phyloP scores from a whole-genome alignment of 371 early-diverging fungal genomes.

The Apophysomyces elegans region DNA sequence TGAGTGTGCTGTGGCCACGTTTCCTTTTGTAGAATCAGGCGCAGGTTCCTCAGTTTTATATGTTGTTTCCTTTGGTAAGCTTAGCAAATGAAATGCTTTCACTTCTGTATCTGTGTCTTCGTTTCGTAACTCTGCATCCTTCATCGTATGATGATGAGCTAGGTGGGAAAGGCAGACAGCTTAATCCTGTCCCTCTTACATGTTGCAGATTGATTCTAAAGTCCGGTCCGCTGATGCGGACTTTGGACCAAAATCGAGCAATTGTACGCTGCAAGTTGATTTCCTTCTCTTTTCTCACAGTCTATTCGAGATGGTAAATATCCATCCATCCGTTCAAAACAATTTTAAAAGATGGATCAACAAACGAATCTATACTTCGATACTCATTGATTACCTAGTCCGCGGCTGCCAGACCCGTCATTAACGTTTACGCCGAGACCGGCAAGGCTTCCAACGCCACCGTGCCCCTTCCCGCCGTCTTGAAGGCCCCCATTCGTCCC shows the following conservation, averaged over 20 bases:
- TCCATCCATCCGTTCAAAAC: not conserved
- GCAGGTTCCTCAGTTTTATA: too few relatives aligned
- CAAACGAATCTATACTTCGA: not conserved
- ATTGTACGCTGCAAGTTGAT: not conserved
- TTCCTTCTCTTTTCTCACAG: not conserved
- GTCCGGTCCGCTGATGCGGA: not conserved
- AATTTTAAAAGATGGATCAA: not conserved
- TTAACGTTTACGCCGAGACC: slow-evolving; percentile 87
- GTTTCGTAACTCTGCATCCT: too few relatives aligned
- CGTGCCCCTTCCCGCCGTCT: slow-evolving; percentile 94
- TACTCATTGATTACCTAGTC: slow-evolving; percentile 22
- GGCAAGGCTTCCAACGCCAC: slow-evolving; percentile 78
- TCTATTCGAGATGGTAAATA: not conserved
- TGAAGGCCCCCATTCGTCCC: slow-evolving; percentile 98
- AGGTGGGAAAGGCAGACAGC: too few relatives aligned
- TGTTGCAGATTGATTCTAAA: not conserved
- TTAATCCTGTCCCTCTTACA: too few relatives aligned
- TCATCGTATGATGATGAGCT: too few relatives aligned
- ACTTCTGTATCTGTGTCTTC: too few relatives aligned
- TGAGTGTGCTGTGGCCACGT: too few relatives aligned
- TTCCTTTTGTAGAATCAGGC: too few relatives aligned
- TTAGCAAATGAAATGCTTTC: too few relatives aligned
- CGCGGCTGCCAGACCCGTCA: slow-evolving; percentile 85
- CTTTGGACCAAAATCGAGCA: not conserved
- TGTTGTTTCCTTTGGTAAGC: too few relatives aligned